Conservation (phyloP, 2,329 filamentous ascomycete species). For the Zymoseptoria pseudotritici region DNA sequence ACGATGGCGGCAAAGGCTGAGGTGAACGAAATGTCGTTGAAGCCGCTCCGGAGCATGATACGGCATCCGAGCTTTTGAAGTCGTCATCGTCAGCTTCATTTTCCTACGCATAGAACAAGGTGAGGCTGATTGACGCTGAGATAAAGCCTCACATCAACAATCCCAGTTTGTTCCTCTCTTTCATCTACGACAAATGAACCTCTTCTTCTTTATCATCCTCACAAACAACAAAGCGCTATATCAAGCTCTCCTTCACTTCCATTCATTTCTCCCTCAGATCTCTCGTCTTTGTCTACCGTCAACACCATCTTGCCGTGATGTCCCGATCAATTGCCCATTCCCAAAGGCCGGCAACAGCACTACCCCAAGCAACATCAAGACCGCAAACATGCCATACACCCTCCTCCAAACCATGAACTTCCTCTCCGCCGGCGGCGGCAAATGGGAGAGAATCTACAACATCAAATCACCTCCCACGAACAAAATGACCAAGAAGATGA, state of each 20-base stretch:
- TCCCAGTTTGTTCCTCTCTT: not conserved
- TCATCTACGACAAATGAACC: not conserved
- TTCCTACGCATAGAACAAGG: too few species aligned
- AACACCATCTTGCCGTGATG: not conserved
- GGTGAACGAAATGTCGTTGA: too few species aligned
- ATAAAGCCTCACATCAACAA: not conserved
- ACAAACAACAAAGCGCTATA: not conserved
- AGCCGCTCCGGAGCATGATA: too few species aligned
- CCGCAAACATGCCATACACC: slow-evolving; percentile 3
- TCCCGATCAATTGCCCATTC: too few species aligned
- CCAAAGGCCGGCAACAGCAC: not conserved
- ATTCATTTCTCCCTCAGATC: not conserved
- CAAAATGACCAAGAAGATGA: not conserved
- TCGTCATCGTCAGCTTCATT: too few species aligned
- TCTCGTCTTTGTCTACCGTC: not conserved
- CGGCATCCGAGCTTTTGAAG: too few species aligned
- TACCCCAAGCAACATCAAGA: not conserved
- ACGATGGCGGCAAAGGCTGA: too few species aligned
- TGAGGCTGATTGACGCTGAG: too few species aligned
- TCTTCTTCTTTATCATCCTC: not conserved
- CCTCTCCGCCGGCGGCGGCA: not conserved
- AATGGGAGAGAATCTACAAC: slow-evolving; percentile 4
- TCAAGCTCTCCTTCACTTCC: not conserved
- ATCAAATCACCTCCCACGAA: not conserved
- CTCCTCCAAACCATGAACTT: slow-evolving; percentile 6